These are phyloP conservation scores for Talaromyces sp. DNA, from an alignment of 2,329 filamentous ascomycete species.

Conservation along the genomic window DNA sequence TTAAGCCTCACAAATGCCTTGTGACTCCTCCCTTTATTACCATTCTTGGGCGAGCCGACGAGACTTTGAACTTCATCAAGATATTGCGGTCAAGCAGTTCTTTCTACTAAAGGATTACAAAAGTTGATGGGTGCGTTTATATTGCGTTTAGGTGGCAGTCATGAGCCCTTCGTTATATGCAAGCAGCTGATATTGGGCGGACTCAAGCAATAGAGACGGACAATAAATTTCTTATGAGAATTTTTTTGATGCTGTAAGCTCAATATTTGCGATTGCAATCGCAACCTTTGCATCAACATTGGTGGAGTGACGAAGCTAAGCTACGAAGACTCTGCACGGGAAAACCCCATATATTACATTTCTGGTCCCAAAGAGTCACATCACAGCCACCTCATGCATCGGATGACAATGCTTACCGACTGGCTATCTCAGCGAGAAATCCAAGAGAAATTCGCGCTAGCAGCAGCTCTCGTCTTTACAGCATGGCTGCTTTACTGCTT, in stretches of 20 bases:
- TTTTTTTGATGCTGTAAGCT: neutral
- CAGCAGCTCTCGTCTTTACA: neutral
- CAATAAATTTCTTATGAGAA: neutral
- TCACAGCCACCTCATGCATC: neutral
- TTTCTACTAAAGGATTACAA: neutral
- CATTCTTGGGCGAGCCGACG: neutral
- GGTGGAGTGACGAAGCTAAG: neutral
- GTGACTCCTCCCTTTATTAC: neutral
- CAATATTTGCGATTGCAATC: neutral
- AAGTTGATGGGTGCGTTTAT: neutral
- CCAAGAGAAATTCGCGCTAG: neutral
- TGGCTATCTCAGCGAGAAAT: neutral
- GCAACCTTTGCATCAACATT: neutral
- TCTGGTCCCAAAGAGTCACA: neutral
- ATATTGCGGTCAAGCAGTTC: neutral
- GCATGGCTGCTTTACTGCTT: neutral
- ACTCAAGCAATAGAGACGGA: neutral
- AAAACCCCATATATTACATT: neutral
- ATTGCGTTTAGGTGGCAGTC: neutral
- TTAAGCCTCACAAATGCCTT: neutral
- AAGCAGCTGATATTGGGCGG: neutral
- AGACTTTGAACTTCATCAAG: neutral
- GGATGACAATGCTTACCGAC: neutral
- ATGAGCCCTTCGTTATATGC: neutral
- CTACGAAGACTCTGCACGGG: neutral